A percentile compares a stretch with the other conserved stretches of the same genome.
These are phyloP conservation scores for Neurospora sp. DNA, from an alignment of 495 filamentous ascomycete species.

Conservation along the genomic window DNA sequence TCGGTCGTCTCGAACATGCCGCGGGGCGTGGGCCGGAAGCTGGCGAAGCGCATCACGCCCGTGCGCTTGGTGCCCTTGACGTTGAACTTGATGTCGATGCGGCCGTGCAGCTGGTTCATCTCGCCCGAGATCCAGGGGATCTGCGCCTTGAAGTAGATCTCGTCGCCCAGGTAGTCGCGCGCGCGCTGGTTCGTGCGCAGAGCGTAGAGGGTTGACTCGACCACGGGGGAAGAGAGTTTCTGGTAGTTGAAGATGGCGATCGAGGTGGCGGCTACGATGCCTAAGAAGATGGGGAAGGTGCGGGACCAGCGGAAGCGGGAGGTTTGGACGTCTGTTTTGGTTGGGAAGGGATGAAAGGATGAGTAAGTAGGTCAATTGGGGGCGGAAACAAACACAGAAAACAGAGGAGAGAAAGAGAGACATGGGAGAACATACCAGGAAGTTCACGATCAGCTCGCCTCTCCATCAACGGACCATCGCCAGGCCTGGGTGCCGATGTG, in stretches of 20 bases:
- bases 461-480: conserved; percentile 64
- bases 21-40: conserved; percentile 59
- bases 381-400: not conserved
- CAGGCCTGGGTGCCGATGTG: conserved; percentile 36
- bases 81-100: conserved; percentile 77
- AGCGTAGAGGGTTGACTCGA: conserved; percentile 79
- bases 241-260: conserved; percentile 98
- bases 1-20: conserved; percentile 66
- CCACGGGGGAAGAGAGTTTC: conserved; percentile 72
- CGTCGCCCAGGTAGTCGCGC: conserved; percentile 70
- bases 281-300: conserved; percentile 45
- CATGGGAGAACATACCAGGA: conserved; percentile 37
- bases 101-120: conserved; percentile 89
- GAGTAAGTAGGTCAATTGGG: not conserved
- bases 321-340: conserved; percentile 16
- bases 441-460: conserved; percentile 74
- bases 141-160: conserved; percentile 81
- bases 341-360: not conserved
- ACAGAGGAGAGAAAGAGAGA: not conserved
- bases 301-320: conserved; percentile 33
- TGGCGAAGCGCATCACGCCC: conserved; percentile 75
- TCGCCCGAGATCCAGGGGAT: conserved; percentile 90
- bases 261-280: conserved; percentile 52
- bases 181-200: conserved; percentile 70
- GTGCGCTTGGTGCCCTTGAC: conserved; percentile 70